Evolutionary conservation across 164 flowering plant species (phyloP).

Genomic region (Magnolia officinalis): DNA sequence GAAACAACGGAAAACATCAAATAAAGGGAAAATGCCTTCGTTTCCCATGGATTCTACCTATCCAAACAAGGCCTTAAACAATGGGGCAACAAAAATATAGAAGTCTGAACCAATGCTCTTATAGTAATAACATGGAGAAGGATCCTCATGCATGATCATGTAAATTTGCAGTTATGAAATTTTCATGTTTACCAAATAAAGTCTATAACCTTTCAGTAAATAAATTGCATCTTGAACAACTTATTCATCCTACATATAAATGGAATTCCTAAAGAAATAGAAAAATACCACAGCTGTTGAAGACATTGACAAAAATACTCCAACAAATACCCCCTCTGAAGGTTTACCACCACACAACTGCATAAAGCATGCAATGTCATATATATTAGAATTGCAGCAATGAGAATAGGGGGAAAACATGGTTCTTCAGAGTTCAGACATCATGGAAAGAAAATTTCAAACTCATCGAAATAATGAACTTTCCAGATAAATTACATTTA

Average conservation of each 20-base stretch:
- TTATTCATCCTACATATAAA: background rate
- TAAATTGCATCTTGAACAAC: background rate
- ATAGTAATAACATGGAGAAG: too few species aligned
- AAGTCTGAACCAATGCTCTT: background rate
- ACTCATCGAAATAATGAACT: background rate
- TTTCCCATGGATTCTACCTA: too few species aligned
- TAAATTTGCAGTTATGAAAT: background rate
- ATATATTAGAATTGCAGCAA: slow-evolving; percentile 14
- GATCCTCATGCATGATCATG: background rate
- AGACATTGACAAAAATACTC: slow-evolving; percentile 92
- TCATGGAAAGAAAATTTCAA: background rate
- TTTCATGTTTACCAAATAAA: background rate
- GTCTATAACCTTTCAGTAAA: background rate
- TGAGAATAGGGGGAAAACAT: background rate
- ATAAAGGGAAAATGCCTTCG: too few species aligned
- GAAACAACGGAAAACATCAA: too few species aligned
- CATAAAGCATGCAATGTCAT: slow-evolving; percentile 20
- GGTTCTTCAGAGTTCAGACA: background rate
- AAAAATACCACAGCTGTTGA: slow-evolving; percentile 95
- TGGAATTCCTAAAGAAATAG: background rate
- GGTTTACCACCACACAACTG: slow-evolving; percentile 95
- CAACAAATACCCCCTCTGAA: slow-evolving; percentile 96
- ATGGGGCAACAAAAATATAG: background rate
- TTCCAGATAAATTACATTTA: background rate
- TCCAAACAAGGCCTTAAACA: too few species aligned